A percentile compares a stretch with the other conserved stretches of the same genome.
These are phyloP conservation scores for Ogataea naganishii DNA, from an alignment of 805 yeast species.

Conservation along the genomic window DNA sequence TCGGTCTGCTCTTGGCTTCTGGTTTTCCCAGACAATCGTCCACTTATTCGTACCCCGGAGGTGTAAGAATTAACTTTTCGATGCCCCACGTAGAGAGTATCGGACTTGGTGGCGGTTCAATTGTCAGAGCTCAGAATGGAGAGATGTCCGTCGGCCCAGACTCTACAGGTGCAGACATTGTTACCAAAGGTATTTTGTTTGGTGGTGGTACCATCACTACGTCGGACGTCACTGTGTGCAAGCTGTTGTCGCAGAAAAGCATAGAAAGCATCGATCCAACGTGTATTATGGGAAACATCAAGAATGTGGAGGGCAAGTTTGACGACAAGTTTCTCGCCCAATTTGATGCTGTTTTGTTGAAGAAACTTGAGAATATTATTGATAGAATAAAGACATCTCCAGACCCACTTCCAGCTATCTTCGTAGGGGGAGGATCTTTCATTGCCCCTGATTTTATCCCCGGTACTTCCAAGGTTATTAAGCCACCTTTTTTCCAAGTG, in stretches of 20 bases:
- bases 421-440: conserved; percentile 40
- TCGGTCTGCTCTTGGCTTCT: conserved; percentile 28
- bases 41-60: conserved; percentile 28
- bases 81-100: conserved; percentile 37
- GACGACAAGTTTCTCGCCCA: conserved; percentile 4
- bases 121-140: conserved; percentile 20
- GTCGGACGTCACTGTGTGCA: conserved; percentile 27
- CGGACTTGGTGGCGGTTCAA: conserved; percentile 38
- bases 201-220: conserved; percentile 30
- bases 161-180: conserved; percentile 31
- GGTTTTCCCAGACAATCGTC: conserved; percentile 36
- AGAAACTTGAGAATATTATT: conserved; percentile 26
- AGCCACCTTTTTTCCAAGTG: conserved; percentile 28
- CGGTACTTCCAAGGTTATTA: conserved; percentile 28
- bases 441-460: conserved; percentile 24
- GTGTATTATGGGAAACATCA: conserved; percentile 15
- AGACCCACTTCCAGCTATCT: conserved; percentile 30
- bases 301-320: conserved; percentile 13
- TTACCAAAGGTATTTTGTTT: conserved; percentile 23
- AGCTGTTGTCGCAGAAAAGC: conserved; percentile 6
- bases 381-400: conserved; percentile 35
- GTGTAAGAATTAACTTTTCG: conserved; percentile 33
- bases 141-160: conserved; percentile 31
- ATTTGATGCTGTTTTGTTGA: conserved; percentile 12
- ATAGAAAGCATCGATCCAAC: conserved; percentile 3